Conservation (phyloP, 345 rosid species). For the Eucalyptus rudis region DNA sequence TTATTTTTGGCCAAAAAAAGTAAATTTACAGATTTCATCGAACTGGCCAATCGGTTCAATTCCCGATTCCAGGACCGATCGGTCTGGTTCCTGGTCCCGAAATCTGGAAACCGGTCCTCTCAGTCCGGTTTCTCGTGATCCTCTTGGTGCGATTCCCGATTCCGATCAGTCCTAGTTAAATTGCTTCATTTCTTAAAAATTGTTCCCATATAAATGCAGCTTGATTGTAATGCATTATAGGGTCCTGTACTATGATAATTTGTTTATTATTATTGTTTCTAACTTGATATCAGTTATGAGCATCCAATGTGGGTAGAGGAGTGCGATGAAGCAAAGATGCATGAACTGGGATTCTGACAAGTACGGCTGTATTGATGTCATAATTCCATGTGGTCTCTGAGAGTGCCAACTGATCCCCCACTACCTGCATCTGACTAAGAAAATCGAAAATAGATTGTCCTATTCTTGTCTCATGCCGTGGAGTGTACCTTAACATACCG, state of each 20-base stretch:
- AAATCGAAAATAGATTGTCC: not conserved
- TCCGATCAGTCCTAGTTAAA: not conserved
- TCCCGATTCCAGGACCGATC: fast-evolving
- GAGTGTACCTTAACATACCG: not conserved
- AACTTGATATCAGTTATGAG: not conserved
- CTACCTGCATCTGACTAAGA: not conserved
- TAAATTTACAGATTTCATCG: too few relatives aligned
- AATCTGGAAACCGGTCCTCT: too few relatives aligned
- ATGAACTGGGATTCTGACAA: not conserved
- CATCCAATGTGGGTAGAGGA: not conserved
- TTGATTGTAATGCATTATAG: not conserved
- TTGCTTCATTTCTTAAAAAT: not conserved
- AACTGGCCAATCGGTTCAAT: fast-evolving
- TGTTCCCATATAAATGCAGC: not conserved
- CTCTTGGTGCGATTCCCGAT: too few relatives aligned
- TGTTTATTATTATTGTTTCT: not conserved
- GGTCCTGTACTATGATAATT: not conserved
- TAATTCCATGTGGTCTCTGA: not conserved
- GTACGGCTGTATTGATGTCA: not conserved
- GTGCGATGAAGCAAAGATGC: not conserved
- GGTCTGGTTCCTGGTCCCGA: fast-evolving
- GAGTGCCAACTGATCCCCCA: not conserved
- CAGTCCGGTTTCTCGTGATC: fast-evolving
- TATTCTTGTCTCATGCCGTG: not conserved
- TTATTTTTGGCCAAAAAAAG: too few relatives aligned